A percentile compares a stretch with the other conserved stretches of the same genome.
phyloP scores from a whole-genome alignment of 441 rosid species.

The Gossypium trilobum region DNA sequence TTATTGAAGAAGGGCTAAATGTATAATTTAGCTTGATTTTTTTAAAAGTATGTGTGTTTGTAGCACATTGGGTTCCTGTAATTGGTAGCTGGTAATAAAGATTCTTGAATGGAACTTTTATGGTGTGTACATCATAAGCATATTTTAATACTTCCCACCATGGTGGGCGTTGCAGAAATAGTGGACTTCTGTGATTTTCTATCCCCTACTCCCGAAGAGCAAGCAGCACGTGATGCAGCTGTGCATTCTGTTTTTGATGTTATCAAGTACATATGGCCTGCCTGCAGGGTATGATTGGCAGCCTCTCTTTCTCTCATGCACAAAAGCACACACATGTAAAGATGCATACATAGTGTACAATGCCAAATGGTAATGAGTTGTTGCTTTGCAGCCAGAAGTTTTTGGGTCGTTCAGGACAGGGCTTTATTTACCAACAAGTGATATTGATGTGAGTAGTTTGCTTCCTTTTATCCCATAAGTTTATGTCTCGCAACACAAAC shows the following conservation, averaged over 20 bases:
- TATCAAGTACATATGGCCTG: constrained; percentile 79
- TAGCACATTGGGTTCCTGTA: neutral
- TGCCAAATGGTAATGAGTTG: neutral
- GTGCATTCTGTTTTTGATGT: constrained; percentile 49
- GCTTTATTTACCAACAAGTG: constrained; percentile 87
- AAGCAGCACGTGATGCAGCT: constrained; percentile 49
- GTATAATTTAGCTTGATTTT: neutral
- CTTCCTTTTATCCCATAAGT: neutral
- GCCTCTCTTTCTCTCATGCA: neutral
- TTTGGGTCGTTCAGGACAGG: constrained; percentile 82
- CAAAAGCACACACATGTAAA: neutral
- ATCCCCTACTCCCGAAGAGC: constrained; percentile 69
- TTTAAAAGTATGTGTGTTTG: neutral
- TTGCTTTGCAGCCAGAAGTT: constrained; percentile 56
- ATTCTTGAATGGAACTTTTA: neutral
- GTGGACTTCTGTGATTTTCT: constrained; percentile 77
- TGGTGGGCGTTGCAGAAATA: constrained; percentile 44
- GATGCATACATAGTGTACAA: neutral
- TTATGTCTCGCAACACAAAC: neutral
- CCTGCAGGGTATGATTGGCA: constrained; percentile 41
- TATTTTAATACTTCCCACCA: neutral
- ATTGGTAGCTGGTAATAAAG: neutral
- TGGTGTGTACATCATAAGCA: neutral
- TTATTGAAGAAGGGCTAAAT: neutral
- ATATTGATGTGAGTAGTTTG: constrained; percentile 66